These are phyloP conservation scores for Alternaria gaisen DNA, from an alignment of 2,329 filamentous ascomycete species.

Conservation along the genomic window DNA sequence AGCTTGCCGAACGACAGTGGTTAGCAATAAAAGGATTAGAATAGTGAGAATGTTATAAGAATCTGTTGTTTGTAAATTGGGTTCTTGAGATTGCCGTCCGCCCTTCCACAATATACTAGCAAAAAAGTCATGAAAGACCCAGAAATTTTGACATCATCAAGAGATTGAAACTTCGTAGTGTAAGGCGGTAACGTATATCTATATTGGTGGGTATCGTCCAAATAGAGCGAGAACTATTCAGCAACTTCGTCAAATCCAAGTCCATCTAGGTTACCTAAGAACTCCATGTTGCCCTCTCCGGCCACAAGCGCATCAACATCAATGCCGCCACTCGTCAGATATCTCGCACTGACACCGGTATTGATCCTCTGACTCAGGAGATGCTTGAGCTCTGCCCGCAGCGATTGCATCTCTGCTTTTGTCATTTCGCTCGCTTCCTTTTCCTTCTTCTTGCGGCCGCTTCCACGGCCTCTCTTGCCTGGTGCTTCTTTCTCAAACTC, in stretches of 20 bases:
- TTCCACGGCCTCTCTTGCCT: slow-evolving; percentile 70
- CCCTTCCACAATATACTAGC: not conserved
- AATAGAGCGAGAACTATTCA: not conserved
- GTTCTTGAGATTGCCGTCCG: not conserved
- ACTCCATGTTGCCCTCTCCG: slow-evolving; percentile 67
- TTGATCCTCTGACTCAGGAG: slow-evolving; percentile 80
- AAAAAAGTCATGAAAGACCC: not conserved
- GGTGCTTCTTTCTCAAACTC: slow-evolving; percentile 72
- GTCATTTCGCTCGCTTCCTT: slow-evolving; percentile 71
- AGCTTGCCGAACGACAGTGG: not conserved
- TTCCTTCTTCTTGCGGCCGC: slow-evolving; percentile 77
- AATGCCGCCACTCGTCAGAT: slow-evolving; percentile 84
- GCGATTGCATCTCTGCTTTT: slow-evolving; percentile 75
- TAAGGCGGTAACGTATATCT: not conserved
- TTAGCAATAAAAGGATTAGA: not conserved
- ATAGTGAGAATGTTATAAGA: not conserved
- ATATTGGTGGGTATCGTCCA: not conserved
- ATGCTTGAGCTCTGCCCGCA: slow-evolving; percentile 76
- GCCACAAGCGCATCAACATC: slow-evolving; percentile 78
- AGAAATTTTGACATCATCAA: not conserved
- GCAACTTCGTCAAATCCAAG: slow-evolving; percentile 50
- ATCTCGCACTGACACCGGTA: slow-evolving; percentile 85
- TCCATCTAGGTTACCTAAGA: slow-evolving; percentile 67
- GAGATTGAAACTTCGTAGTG: not conserved
- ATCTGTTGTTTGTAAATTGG: not conserved